Conservation (phyloP, 2,329 filamentous ascomycete genomes). For the Trichoderma polysporum region DNA sequence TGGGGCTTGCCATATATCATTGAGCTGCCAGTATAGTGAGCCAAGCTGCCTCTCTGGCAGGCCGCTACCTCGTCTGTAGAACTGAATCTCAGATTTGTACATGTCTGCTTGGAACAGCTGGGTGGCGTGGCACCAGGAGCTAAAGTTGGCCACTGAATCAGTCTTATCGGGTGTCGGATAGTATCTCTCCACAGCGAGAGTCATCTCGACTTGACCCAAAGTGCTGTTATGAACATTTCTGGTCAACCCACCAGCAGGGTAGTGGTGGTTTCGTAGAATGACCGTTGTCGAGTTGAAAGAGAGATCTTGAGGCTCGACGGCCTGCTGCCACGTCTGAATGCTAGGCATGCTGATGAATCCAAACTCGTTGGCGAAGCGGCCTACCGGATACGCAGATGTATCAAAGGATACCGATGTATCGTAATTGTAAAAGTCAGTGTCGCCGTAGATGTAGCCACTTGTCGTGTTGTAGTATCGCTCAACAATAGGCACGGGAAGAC, state of each 20-base stretch:
- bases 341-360: conserved; percentile 64
- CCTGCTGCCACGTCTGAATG: conserved; percentile 57
- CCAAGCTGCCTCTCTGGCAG: conserved; percentile 58
- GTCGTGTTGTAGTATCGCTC: conserved; percentile 56
- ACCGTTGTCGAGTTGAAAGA: conserved; percentile 58
- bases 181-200: conserved; percentile 52
- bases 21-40: conserved; percentile 63
- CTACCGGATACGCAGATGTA: conserved; percentile 54
- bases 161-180: conserved; percentile 56
- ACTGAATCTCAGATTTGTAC: conserved; percentile 60
- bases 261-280: conserved; percentile 59
- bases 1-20: conserved; percentile 64
- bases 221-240: conserved; percentile 24
- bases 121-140: conserved; percentile 60
- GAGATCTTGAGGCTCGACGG: conserved; percentile 50
- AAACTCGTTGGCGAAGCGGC: conserved; percentile 63
- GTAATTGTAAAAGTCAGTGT: conserved; percentile 63
- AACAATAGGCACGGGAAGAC: conserved; percentile 54
- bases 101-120: conserved; percentile 65
- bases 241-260: conserved; percentile 29
- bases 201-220: conserved; percentile 57
- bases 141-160: conserved; percentile 57
- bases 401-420: conserved; percentile 53
- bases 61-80: conserved; percentile 60
- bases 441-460: conserved; percentile 54